Evolutionary conservation across 202 grass and related monocot species (phyloP), one percentile per base, ranked within the genome.

Genomic region (Saccharum hybrid): DNA sequence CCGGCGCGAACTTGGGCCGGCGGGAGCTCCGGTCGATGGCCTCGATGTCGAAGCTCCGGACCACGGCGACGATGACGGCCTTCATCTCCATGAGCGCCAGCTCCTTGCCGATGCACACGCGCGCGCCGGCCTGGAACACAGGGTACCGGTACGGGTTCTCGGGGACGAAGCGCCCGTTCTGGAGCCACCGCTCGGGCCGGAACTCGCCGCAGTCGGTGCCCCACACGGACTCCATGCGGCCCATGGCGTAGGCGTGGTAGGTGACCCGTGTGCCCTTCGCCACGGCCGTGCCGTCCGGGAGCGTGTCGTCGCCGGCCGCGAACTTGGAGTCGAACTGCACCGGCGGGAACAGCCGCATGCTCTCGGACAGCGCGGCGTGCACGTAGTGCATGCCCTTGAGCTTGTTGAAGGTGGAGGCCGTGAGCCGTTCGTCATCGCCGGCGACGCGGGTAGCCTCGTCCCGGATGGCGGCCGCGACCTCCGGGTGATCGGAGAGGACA

Each of bases 281-380:
- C 3, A 97, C 87, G 4, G 48, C 65, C 12, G 92, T 93, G 14
- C 95, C 92, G 78, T 97, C 95, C 2, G 95, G 90, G 54, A 97
- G 91, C 74, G 8, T 85, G 77, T 97, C 94, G 73, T 97, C 85
- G 2, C 77, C 89, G 14, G 79, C 86, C 23, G 89, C 92, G 56
- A 97, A 97, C 89, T 97, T 97, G 52, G 94, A 97, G 77, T 97
- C 94, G 74, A 97, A 97, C 89, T 97, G 94, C 80, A 97, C 94
- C 13, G 94, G 94, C 51, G 94, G 94, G 69, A 91, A 94, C 57
- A 97, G 80, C 5, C 94, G 87, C 94, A 97, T 97, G 91, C 91
- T 92, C 91, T 97, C 94, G 77, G 83, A 88, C 67, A 97, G 18
- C 74, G 91, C 89, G 13, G 94, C 94, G 80, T 90, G 89, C 72